These are phyloP conservation scores for Penicillium simplicissimum DNA, from an alignment of 495 filamentous ascomycete genomes.

Conservation along the genomic window DNA sequence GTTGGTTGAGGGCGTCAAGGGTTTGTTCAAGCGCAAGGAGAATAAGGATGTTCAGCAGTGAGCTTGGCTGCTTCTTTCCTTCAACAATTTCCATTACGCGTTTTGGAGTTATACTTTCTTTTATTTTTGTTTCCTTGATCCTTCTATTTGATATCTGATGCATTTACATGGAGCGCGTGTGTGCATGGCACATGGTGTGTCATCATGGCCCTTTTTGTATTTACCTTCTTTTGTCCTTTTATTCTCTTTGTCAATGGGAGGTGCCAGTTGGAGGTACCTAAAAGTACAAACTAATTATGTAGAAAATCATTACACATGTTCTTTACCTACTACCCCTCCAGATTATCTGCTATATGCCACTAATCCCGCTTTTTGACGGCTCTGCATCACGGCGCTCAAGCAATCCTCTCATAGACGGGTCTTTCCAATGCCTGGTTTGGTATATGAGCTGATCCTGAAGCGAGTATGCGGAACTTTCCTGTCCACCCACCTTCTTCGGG, in stretches of 20 bases:
- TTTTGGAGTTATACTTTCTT: background rate
- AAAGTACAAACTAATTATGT: background rate
- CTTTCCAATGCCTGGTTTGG: no score
- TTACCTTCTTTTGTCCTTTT: background rate
- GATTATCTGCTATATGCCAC: background rate
- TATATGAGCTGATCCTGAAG: no score
- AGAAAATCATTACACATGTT: background rate
- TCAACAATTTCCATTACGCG: background rate
- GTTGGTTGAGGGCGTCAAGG: constrained; percentile 44
- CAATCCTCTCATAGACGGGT: no score
- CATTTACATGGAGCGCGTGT: constrained; percentile 34
- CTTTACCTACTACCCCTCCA: background rate
- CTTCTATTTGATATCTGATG: constrained; percentile 16
- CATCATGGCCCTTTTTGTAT: constrained; percentile 7
- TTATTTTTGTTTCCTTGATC: background rate
- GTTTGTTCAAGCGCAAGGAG: constrained; percentile 36
- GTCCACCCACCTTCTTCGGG: no score
- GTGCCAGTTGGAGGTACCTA: background rate
- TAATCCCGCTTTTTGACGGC: no score
- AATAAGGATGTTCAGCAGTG: constrained; percentile 18
- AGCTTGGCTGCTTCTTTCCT: constrained; percentile 1
- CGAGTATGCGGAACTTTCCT: no score
- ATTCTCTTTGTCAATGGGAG: background rate
- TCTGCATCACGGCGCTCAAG: no score
- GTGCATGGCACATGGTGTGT: constrained; percentile 2